Base-by-base conservation (phyloP, 2,329 filamentous ascomycete species). In the Clonostachys byssicola region DNA sequence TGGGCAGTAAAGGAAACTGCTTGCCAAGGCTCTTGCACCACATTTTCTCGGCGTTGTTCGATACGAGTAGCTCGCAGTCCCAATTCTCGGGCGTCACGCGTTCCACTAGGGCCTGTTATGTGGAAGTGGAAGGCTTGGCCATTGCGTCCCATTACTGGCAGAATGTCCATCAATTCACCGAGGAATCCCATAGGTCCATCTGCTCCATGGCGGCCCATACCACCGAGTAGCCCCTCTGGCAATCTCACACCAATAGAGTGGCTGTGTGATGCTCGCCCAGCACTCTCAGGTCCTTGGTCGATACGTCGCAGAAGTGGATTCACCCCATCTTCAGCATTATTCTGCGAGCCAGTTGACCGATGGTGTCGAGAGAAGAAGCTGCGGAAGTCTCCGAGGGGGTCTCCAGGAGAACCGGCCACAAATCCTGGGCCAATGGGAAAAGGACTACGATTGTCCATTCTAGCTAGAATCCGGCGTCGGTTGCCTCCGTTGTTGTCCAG, bases 241-340 rank as follows among this genome's bases (percentile, higher is more conserved):
- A 79, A 60, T 34, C 74, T 71, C 20, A 79, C 59, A 6, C 82
- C 80, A 46, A 87, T 70, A 43, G 78, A 71, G 45, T 72, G 66
- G 30, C 72, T 66, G 33, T 78, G 67, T 38, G 68, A 64, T 41
- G 70, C 68, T 43, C 78, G 78, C 45, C 78, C 73, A 9, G 73
- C 59, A 34, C 59, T 60, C 16, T 82, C 76, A 47, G 70, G 68
- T 20, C 60, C 64, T 23, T 66, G 57, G 18, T 71, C 68, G 43
- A 61, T 66, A 42, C 89, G 85, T 53, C 91, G 86, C 46, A 97
- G 80, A 12, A 97, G 75, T 40, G 92, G 92, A 60, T 97, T 96
- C 18, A 84, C 77, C 5, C 90, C 91, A 61, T 96, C 92, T 53
- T 96, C 90, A 34, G 79, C 76, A 30, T 75, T 75, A 48, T 79